A percentile compares a stretch with the other conserved stretches of the same genome.
Conservation (phyloP, 208 protist species). For the Porcisia hertigi region DNA sequence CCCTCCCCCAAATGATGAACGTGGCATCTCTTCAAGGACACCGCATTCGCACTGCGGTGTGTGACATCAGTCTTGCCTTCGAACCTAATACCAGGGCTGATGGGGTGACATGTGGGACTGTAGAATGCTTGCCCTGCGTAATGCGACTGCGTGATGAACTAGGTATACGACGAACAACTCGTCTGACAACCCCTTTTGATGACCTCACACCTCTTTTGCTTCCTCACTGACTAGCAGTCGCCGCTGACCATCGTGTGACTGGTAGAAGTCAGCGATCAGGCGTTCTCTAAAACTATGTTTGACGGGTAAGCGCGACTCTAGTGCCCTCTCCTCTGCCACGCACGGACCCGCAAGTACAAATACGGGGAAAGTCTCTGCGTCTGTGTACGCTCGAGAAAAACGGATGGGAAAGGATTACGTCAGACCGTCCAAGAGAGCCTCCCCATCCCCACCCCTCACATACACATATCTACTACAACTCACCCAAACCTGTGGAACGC, state of each 20-base stretch:
- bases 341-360: too few relatives aligned
- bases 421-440: too few relatives aligned
- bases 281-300: too few relatives aligned
- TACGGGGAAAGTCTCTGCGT: too few relatives aligned
- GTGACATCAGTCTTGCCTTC: slow-evolving; percentile 24
- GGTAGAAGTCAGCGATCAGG: not conserved
- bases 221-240: slow-evolving; percentile 32
- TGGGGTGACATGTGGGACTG: not conserved
- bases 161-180: slow-evolving; percentile 37
- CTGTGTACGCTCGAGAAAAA: too few relatives aligned
- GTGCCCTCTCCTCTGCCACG: too few relatives aligned
- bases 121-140: not conserved
- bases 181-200: slow-evolving; percentile 23
- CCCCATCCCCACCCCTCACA: too few relatives aligned
- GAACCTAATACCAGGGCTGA: slow-evolving; percentile 25
- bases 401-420: too few relatives aligned
- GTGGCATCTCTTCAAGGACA: slow-evolving; percentile 25
- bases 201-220: slow-evolving; percentile 31
- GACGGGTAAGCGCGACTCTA: too few relatives aligned
- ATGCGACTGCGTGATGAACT: slow-evolving; percentile 29
- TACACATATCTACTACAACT: too few relatives aligned
- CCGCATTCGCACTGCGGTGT: slow-evolving; percentile 18
- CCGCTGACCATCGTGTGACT: not conserved
- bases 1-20: slow-evolving; percentile 7
- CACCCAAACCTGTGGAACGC: too few relatives aligned